Conservation (phyloP, 768 basidiomycete species). For the Collybia mongolica region DNA sequence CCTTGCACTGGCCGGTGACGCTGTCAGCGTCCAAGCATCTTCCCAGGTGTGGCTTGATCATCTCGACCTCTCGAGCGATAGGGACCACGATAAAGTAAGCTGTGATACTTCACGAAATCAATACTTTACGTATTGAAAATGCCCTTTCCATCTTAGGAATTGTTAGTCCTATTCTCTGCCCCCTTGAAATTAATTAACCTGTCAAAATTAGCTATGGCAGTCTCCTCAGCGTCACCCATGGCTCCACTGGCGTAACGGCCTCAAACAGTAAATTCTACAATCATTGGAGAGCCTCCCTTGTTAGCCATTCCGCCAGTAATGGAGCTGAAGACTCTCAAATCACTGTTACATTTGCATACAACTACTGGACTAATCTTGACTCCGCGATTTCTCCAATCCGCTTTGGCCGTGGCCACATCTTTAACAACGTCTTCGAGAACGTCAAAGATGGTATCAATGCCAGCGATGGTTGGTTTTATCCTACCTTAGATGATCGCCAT, state of each 20-base stretch:
- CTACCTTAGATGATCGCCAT: not conserved
- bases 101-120: not conserved
- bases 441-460: constrained; percentile 45
- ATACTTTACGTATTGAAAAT: too few species aligned
- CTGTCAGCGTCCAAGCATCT: constrained; percentile 39
- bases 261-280: constrained; percentile 38
- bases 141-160: too few species aligned
- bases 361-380: constrained; percentile 41
- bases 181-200: not conserved
- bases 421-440: constrained; percentile 41
- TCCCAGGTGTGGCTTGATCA: constrained; percentile 45
- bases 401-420: constrained; percentile 45
- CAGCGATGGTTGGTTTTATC: constrained; percentile 28
- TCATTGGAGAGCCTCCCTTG: constrained; percentile 45
- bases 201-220: constrained; percentile 36
- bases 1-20: constrained; percentile 41
- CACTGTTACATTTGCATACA: constrained; percentile 41
- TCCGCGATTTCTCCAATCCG: constrained; percentile 45
- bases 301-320: constrained; percentile 43
- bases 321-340: constrained; percentile 36
- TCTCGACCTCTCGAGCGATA: constrained; percentile 41
- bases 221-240: constrained; percentile 43
- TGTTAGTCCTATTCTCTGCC: constrained; percentile 16
- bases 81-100: constrained; percentile 40
- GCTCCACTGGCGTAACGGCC: constrained; percentile 37